Evolutionary conservation across 208 protist species (phyloP).

Genomic region (Herpetomonas samuelpessoai): DNA sequence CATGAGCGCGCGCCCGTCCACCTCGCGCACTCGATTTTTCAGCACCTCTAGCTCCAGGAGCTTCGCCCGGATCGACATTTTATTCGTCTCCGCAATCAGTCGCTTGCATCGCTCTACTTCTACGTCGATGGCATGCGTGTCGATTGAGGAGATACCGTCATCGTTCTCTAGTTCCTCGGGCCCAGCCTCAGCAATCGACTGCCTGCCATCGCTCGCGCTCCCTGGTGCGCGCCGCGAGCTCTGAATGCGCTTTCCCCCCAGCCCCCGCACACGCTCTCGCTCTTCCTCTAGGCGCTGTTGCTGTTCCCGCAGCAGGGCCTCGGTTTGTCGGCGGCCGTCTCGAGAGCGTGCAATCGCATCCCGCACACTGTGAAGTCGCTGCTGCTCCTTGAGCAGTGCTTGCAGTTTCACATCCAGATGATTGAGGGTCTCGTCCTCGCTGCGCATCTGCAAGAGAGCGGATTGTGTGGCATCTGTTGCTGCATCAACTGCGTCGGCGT

Average conservation of each 20-base stretch:
- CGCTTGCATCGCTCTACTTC: slow-evolving; percentile 39
- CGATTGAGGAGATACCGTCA: no score
- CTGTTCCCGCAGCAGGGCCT: slow-evolving; percentile 9
- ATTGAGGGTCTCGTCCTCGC: slow-evolving; percentile 46
- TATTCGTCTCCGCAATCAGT: slow-evolving; percentile 31
- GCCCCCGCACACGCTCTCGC: neutral
- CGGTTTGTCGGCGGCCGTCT: slow-evolving; percentile 16
- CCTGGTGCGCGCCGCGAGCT: neutral
- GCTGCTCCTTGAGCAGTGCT: slow-evolving; percentile 36
- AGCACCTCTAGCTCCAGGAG: slow-evolving; percentile 56
- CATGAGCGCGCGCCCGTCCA: slow-evolving; percentile 38
- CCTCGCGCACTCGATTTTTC: slow-evolving; percentile 35
- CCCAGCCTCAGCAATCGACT: neutral
- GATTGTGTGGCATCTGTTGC: slow-evolving; percentile 47
- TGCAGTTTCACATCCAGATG: slow-evolving; percentile 43
- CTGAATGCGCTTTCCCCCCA: neutral
- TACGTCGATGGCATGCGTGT: slow-evolving; percentile 26
- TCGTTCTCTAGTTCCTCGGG: neutral
- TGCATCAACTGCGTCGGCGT: slow-evolving; percentile 68
- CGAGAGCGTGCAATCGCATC: slow-evolving; percentile 33
- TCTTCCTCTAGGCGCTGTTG: neutral
- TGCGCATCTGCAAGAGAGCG: slow-evolving; percentile 43
- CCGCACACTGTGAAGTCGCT: slow-evolving; percentile 33
- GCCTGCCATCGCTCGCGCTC: neutral
- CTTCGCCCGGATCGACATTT: slow-evolving; percentile 46